phyloP scores from a whole-genome alignment of 345 rosid species.

The Passiflora organensis region DNA sequence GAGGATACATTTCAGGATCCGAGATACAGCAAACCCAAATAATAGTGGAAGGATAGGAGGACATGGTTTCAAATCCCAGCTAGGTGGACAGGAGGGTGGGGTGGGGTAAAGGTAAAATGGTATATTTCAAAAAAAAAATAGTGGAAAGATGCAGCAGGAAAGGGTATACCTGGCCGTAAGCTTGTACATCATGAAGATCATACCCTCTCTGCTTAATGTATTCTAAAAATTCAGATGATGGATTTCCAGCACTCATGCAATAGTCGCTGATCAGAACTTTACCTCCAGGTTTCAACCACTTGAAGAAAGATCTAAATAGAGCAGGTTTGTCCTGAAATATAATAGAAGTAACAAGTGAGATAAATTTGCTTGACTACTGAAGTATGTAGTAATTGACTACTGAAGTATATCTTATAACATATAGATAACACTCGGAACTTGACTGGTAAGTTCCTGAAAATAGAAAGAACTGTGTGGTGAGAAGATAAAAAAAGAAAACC shows the following conservation, averaged over 20 bases:
- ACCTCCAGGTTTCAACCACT: slow-evolving; percentile 96
- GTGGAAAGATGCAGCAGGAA: neutral
- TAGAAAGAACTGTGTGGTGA: too few relatives aligned
- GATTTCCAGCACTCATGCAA: slow-evolving; percentile 64
- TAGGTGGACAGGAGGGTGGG: neutral
- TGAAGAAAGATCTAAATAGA: slow-evolving; percentile 73
- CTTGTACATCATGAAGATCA: slow-evolving; percentile 76
- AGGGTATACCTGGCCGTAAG: slow-evolving; percentile 70
- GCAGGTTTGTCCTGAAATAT: slow-evolving; percentile 81
- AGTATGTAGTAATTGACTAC: neutral
- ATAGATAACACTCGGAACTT: too few relatives aligned
- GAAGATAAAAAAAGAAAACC: too few relatives aligned
- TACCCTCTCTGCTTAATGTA: slow-evolving; percentile 89
- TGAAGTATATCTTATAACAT: too few relatives aligned
- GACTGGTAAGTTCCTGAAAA: too few relatives aligned
- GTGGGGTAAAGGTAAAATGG: slow-evolving; percentile 7
- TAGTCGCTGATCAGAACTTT: slow-evolving; percentile 89
- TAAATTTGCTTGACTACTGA: too few relatives aligned
- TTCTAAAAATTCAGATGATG: slow-evolving; percentile 58
- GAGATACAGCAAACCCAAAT: too few relatives aligned
- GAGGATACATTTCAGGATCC: too few relatives aligned
- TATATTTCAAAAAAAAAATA: neutral
- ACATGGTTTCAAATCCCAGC: too few relatives aligned
- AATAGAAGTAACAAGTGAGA: neutral
- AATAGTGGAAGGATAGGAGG: too few relatives aligned